Base-by-base conservation (phyloP, 257 asterid species). In the Sherardia arvensis region DNA sequence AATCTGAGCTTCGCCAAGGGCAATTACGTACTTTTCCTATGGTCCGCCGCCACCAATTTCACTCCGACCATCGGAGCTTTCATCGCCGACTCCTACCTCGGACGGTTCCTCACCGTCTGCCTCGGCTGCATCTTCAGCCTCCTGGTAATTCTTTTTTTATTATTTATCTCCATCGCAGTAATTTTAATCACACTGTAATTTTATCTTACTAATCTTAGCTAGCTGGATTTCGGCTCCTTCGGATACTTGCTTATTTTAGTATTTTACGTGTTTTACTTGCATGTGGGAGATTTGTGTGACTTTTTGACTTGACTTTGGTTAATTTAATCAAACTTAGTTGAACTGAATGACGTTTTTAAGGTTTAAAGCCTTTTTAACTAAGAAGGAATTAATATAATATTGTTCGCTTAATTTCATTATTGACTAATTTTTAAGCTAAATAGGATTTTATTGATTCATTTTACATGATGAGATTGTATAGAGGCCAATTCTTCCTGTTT, bases 1-100 rank as follows among this genome's bases (percentile, higher is more conserved):
- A 71, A 69, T 5, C 66, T 85, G 84, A 81, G 78, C 22, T 75
- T 83, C 0, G 56, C 79, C 4, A 61, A 26, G 49, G 93, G 81
- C 11, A 69, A 78, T n/a, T 78, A 76, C 56, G 7, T 81, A 53
- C 69, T 85, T 29, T 81, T 79, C 60, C 67, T 66, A 5, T 85
- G 96, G 94, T 61, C 83, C 0, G 87, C 91, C 1, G 89, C 90
- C 30, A 73, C 84, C 20, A 85, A 78, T 77, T 83, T 87, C 74
- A 66, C 74, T 66, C 94, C 94, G 0, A 74, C 80, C 12, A 17
- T 83, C 4, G 96, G 96, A 8, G 95, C 95, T 27, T 73, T 87
- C 63, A 59, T 85, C 29, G 85, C 89, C 1, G 95, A 87, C 77
- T 83, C 94, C 1, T 87, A 70, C 32, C 61, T 85, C 53, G 91